Evolutionary conservation across 495 filamentous ascomycete genomes (phyloP).

Genomic region (Penicillium parvum): DNA sequence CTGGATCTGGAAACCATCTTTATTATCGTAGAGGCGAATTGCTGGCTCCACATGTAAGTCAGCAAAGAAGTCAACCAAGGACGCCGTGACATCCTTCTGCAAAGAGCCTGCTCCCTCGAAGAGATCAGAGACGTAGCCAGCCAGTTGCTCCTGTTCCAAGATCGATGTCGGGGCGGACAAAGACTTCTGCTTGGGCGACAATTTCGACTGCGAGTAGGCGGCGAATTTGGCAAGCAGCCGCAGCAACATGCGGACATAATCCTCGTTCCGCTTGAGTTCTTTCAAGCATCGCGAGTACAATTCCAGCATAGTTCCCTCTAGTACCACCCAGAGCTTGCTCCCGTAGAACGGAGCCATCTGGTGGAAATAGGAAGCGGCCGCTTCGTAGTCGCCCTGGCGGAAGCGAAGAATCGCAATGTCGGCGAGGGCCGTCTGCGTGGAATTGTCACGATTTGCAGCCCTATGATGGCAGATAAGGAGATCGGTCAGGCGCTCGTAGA

Average conservation of each 20-base stretch:
- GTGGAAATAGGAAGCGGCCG: constrained; percentile 75
- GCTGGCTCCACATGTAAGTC: constrained; percentile 64
- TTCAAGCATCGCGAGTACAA: constrained; percentile 84
- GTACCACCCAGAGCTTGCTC: constrained; percentile 68
- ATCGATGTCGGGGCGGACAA: constrained; percentile 26
- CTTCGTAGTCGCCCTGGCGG: constrained; percentile 60
- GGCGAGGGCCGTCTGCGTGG: constrained; percentile 69
- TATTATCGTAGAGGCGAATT: constrained; percentile 62
- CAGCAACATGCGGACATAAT: constrained; percentile 71
- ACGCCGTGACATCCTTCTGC: constrained; percentile 59
- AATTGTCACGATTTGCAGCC: constrained; percentile 69
- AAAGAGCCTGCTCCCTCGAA: constrained; percentile 58
- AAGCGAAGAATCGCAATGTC: constrained; percentile 85
- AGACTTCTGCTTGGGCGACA: constrained; percentile 34
- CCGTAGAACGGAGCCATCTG: constrained; percentile 80
- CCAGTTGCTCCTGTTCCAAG: constrained; percentile 52
- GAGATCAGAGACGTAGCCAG: constrained; percentile 63
- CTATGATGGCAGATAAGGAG: constrained; percentile 69
- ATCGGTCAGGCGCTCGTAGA: constrained; percentile 69
- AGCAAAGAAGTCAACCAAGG: constrained; percentile 69
- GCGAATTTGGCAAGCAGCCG: constrained; percentile 73
- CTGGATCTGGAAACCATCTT: constrained; percentile 73
- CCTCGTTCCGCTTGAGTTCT: constrained; percentile 67
- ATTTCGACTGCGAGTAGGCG: constrained; percentile 28
- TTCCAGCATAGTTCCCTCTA: constrained; percentile 78